Conservation (phyloP, 176 grass and related monocot genomes). For the Phoenix roebelenii region DNA sequence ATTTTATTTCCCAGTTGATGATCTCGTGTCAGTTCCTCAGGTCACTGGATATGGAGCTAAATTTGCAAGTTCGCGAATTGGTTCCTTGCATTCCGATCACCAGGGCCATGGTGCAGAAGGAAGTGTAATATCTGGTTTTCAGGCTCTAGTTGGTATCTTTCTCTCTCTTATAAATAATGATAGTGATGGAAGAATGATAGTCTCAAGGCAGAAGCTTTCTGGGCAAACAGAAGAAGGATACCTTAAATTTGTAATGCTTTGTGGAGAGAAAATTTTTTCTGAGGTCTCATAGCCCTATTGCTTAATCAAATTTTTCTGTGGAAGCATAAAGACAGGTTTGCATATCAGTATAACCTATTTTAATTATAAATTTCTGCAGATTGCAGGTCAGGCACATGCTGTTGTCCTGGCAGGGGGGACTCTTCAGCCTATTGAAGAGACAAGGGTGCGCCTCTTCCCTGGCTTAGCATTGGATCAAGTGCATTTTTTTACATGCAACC, state of each 20-base stretch:
- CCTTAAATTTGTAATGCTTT: conserved; percentile 97
- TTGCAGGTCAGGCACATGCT: conserved; percentile 51
- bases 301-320: neutral
- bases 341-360: too few relatives aligned
- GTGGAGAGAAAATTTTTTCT: conserved; percentile 66
- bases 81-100: conserved; percentile 8
- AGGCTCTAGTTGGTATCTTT: conserved; percentile 57
- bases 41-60: conserved; percentile 75
- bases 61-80: conserved; percentile 29
- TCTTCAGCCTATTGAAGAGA: conserved; percentile 97
- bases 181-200: conserved; percentile 72
- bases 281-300: conserved; percentile 33
- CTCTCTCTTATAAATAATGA: conserved; percentile 59
- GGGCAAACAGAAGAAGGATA: conserved; percentile 49
- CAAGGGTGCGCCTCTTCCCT: conserved; percentile 69
- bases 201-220: conserved; percentile 39
- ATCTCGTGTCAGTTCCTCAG: conserved; percentile 20
- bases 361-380: conserved; percentile 21
- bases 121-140: conserved; percentile 66
- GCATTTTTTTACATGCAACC: conserved; percentile 75
- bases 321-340: too few relatives aligned
- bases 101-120: conserved; percentile 34
- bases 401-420: conserved; percentile 81
- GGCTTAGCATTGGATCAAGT: conserved; percentile 34
- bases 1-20: neutral